Evolutionary conservation across 768 basidiomycete genomes (phyloP), one percentile per base, ranked within the genome.

Genomic region (Kondoa malvinella): DNA sequence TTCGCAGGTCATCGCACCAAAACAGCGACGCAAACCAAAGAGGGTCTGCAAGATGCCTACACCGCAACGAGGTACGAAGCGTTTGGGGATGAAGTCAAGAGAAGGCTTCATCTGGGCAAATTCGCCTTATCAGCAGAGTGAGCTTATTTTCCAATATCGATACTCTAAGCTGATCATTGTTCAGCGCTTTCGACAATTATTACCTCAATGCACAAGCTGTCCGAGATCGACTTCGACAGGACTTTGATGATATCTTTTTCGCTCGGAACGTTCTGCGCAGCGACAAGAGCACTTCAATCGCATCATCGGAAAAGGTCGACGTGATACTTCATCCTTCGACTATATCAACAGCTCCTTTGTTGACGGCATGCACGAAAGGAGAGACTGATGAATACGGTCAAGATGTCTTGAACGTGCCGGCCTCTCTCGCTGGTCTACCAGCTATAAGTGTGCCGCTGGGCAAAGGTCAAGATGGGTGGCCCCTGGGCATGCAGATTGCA

Each of bases 171-270:
- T 1, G 25, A 25, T 1, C 26, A 14, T 21, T 64, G 27, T 4
- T 72, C n/a, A 96, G 91, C 67, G 91, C 91, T n/a, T 96, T 92
- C 74, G 87, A 96, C 78, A 96, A 94, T 74, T 96, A 94, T 76
- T 99, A 91, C 76, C 81, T 97, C 3, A 90, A 94, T 79, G 92
- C 94, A 0, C 87, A 90, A 70, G 82, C 84, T 33, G 83, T 96
- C 12, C 85, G 94, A 0, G 81, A 82, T 63, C 78, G 82, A 4
- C 79, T 99, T 64, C 82, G 83, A 68, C 73, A 80, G 2, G 92
- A 96, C 73, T 92, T 92, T 72, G 79, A 86, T 73, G 73, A 75
- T 0, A 82, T 86, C 34, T 92, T 96, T 77, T 78, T 80, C 0
- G 76, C 82, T 1, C 80, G 82, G 1, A 83, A 87, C 73, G 76